Percentiles rank a stretch among this genome's conserved stretches.
phyloP scores from a whole-genome alignment of 2,329 filamentous ascomycete species.

The Parastagonospora avenae region DNA sequence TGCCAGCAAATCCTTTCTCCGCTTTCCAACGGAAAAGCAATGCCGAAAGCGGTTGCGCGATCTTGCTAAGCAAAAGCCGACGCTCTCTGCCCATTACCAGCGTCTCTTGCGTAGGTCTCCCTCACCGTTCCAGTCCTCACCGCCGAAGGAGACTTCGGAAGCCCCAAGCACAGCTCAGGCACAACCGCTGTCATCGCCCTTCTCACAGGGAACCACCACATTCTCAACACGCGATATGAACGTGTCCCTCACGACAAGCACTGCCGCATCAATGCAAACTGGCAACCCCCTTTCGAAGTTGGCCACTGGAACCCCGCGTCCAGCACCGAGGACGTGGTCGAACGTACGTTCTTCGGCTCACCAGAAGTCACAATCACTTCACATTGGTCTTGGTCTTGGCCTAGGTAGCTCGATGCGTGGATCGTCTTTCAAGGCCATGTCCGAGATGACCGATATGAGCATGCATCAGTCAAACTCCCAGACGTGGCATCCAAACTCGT shows the following conservation, averaged over 20 bases:
- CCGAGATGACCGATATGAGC: slow-evolving; percentile 30
- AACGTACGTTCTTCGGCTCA: slow-evolving; percentile 55
- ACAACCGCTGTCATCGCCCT: slow-evolving; percentile 48
- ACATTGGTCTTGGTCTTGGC: slow-evolving; percentile 53
- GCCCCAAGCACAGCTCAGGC: slow-evolving; percentile 38
- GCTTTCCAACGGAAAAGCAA: slow-evolving; percentile 64
- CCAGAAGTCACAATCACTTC: slow-evolving; percentile 58
- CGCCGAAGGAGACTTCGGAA: slow-evolving; percentile 34
- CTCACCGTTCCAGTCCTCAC: slow-evolving; percentile 58
- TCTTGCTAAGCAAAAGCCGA: slow-evolving; percentile 66
- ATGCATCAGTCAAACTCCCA: slow-evolving; percentile 35
- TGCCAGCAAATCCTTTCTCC: slow-evolving; percentile 44
- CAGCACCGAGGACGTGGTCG: slow-evolving; percentile 49
- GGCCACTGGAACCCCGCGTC: slow-evolving; percentile 42
- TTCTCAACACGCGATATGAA: slow-evolving; percentile 59
- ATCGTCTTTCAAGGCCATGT: slow-evolving; percentile 50
- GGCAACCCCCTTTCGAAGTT: slow-evolving; percentile 55
- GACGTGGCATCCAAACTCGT: slow-evolving; percentile 40
- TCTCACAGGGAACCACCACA: slow-evolving; percentile 26
- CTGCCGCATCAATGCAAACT: slow-evolving; percentile 58
- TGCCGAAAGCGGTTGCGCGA: slow-evolving; percentile 64
- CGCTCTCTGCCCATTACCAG: slow-evolving; percentile 67
- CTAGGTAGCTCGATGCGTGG: slow-evolving; percentile 46
- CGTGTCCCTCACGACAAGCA: slow-evolving; percentile 57
- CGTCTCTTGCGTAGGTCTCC: slow-evolving; percentile 65